Evolutionary conservation across 2,329 filamentous ascomycete genomes (phyloP).

Genomic region (Fonsecaea pugnacius): DNA sequence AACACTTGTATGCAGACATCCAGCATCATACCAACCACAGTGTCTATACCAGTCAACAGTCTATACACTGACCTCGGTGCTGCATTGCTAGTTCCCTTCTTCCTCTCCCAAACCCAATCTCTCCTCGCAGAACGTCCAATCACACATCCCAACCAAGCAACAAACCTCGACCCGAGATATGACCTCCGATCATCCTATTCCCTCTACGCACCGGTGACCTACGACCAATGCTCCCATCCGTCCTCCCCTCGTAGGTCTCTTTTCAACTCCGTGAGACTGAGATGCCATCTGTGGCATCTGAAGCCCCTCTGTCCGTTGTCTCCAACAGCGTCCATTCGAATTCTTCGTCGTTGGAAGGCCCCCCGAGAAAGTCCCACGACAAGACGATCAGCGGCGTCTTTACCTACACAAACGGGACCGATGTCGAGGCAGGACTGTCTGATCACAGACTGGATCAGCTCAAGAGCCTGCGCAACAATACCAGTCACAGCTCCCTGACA

Average conservation of each 20-base stretch:
- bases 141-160: not conserved
- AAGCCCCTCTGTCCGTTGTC: slow-evolving; percentile 39
- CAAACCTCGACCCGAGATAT: slow-evolving; percentile 22
- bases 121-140: slow-evolving; percentile 3
- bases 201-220: slow-evolving; percentile 23
- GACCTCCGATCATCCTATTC: slow-evolving; percentile 18
- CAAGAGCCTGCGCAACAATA: slow-evolving; percentile 33
- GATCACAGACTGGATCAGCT: slow-evolving; percentile 47
- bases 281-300: slow-evolving; percentile 35
- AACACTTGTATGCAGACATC: slow-evolving; percentile 8
- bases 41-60: slow-evolving; percentile 3
- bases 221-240: slow-evolving; percentile 25
- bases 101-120: not conserved
- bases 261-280: slow-evolving; percentile 18
- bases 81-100: slow-evolving; percentile 5
- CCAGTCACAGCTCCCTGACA: slow-evolving; percentile 41
- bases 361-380: slow-evolving; percentile 50
- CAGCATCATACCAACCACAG: slow-evolving; percentile 8
- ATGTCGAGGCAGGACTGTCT: slow-evolving; percentile 48
- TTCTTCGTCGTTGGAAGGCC: slow-evolving; percentile 46
- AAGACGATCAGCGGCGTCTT: slow-evolving; percentile 53
- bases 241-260: slow-evolving; percentile 10
- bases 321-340: slow-evolving; percentile 35
- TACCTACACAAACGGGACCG: slow-evolving; percentile 52
- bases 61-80: not conserved